Conservation (phyloP, 805 yeast species). For the Wickerhamiella kazuoi region DNA sequence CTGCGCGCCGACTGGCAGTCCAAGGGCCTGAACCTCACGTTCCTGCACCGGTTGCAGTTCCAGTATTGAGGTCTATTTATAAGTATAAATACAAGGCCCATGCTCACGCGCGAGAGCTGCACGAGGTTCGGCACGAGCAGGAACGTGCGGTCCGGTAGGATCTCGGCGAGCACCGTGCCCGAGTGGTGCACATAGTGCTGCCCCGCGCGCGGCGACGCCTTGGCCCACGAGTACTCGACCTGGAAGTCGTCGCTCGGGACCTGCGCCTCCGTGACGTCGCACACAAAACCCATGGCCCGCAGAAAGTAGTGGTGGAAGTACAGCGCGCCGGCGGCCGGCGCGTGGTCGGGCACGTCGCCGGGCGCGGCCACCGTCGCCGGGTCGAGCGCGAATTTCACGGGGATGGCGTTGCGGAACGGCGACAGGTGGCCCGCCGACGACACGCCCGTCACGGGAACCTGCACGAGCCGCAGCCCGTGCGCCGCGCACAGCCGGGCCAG, state of each 20-base stretch:
- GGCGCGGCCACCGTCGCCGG: conserved; percentile 55
- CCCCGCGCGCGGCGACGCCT: conserved; percentile 48
- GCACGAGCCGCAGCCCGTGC: conserved; percentile 66
- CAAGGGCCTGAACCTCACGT: conserved; percentile 8
- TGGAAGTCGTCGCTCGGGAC: conserved; percentile 41
- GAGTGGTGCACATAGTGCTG: conserved; percentile 81
- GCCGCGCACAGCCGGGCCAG: conserved; percentile 76
- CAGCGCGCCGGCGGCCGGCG: conserved; percentile 1
- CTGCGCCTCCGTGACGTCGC: conserved; percentile 38
- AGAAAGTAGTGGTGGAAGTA: conserved; percentile 66
- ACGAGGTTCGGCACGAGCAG: conserved; percentile 77
- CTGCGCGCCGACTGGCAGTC: conserved; percentile 12
- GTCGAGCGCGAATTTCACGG: conserved; percentile 43
- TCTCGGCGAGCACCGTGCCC: conserved; percentile 80
- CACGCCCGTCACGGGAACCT: conserved; percentile 80
- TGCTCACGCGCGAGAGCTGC: conserved; percentile 57
- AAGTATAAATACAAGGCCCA: too few relatives aligned
- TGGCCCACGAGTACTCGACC: conserved; percentile 64
- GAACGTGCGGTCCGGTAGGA: conserved; percentile 59
- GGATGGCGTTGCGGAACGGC: conserved; percentile 79
- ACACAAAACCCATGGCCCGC: conserved; percentile 50
- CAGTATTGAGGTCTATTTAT: too few relatives aligned
- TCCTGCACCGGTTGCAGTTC: conserved; percentile 5
- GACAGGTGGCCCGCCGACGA: conserved; percentile 57
- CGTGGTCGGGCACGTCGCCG: conserved; percentile 16